Evolutionary conservation across 441 rosid genomes (phyloP).

Genomic region (Melastoma candidum): DNA sequence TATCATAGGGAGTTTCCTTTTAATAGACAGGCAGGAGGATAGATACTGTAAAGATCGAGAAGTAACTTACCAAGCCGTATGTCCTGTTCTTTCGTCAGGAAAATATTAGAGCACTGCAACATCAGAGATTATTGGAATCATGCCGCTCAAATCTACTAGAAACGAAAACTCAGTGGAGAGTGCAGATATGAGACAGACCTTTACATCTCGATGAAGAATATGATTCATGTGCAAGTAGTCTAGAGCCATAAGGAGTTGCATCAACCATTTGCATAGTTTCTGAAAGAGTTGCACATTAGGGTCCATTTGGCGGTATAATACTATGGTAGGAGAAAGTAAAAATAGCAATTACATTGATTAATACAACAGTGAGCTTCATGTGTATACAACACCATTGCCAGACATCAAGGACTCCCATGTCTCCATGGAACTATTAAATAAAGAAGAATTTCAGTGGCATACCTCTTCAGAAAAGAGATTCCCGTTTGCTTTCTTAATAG

Average conservation of each 20-base stretch:
- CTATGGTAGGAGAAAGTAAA: background rate
- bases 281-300: constrained; percentile 23
- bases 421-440: background rate
- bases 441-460: constrained; percentile 4
- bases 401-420: too few relatives aligned
- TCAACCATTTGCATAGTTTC: constrained; percentile 99
- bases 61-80: constrained; percentile 85
- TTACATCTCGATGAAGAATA: constrained; percentile 99
- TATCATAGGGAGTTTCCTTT: background rate
- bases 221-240: constrained; percentile 94
- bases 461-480: constrained; percentile 88
- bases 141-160: background rate
- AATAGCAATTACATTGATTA: background rate
- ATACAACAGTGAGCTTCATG: background rate
- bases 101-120: constrained; percentile 90
- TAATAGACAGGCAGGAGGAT: too few relatives aligned
- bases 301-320: constrained; percentile 9
- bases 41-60: background rate
- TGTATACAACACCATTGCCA: too few relatives aligned
- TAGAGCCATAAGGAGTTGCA: constrained; percentile 95
- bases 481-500: constrained; percentile 81
- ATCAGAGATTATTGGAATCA: background rate
- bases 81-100: constrained; percentile 84
- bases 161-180: constrained; percentile 10
- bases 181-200: constrained; percentile 42